Evolutionary conservation across 352 stramenopile species (phyloP), one percentile per base, ranked within the genome.

Genomic region (Labyrinthula sp.): DNA sequence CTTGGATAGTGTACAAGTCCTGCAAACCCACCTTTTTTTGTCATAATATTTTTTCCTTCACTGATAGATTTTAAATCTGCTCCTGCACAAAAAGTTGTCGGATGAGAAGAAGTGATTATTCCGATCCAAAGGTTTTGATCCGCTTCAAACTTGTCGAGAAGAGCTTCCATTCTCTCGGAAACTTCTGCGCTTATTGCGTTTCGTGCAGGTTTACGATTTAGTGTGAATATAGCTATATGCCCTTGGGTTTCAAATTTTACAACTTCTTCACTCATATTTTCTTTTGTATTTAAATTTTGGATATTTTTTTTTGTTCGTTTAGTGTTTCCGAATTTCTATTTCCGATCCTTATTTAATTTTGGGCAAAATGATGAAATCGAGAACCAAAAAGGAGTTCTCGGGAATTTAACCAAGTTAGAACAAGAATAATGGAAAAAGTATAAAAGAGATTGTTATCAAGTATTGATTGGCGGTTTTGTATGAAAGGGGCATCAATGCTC

Each of bases 211-310:
- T 31, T 31, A 22, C 43, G 10, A 28, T 52, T 47, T n/a, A 52
- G 43, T n/a, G 43, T 52, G 43, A 52, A 52, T 24, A 52, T 52
- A 28, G 43, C 43, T 14, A 52, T 35, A 35, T 52, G 43, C 43
- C 43, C 43, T 25, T 35, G 43, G 10, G 8, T 48, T 28, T 52
- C 43, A 15, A 52, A 52, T 23, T 14, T 23, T 12, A 52, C 43
- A 0, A 52, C 31, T 14, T 52, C 43, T 8, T 47, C 43, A 6
- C 17, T 52, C 35, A 9, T 17, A 22, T 15, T 33, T 33, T 15
- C 28, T 33, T 15, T 33, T 33, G n/a, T n/a, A n/a, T n/a, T n/a
- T n/a, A n/a, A n/a, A n/a, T n/a, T n/a, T n/a, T n/a, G n/a, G n/a
- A n/a, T n/a, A n/a, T n/a, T n/a, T n/a, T n/a, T n/a, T n/a, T n/a